Evolutionary conservation across 2,329 filamentous ascomycete species (phyloP).

Genomic region (Cordyceps sp.): DNA sequence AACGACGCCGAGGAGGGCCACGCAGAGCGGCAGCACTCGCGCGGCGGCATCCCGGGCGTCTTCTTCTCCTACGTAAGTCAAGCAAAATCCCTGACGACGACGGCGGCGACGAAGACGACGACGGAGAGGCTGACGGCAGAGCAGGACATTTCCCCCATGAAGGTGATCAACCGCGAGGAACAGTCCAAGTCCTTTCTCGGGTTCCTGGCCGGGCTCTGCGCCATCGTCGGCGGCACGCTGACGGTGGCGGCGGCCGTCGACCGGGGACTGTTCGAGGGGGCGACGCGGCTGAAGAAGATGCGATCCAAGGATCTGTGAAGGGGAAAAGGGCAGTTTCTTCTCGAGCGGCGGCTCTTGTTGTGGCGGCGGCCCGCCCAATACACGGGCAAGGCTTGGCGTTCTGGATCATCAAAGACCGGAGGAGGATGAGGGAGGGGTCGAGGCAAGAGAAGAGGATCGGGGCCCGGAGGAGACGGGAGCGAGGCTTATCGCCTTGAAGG

Average conservation of each 20-base stretch:
- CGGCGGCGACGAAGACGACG: too few species aligned
- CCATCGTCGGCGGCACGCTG: slow-evolving; percentile 83
- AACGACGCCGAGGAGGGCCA: slow-evolving; percentile 77
- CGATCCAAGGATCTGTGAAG: slow-evolving; percentile 43
- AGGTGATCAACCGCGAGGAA: slow-evolving; percentile 93
- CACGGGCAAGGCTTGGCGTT: slow-evolving; percentile 6
- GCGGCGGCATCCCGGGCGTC: slow-evolving; percentile 86
- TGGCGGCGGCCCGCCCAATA: too few species aligned
- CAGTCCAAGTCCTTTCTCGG: slow-evolving; percentile 77
- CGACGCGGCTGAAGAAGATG: slow-evolving; percentile 72
- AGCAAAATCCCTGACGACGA: neutral
- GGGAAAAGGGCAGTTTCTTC: too few species aligned
- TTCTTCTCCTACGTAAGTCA: slow-evolving; percentile 87
- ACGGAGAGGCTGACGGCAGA: too few species aligned
- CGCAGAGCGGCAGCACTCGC: slow-evolving; percentile 76
- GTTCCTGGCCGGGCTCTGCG: slow-evolving; percentile 87
- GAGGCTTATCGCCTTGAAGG: too few species aligned
- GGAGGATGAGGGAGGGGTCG: neutral
- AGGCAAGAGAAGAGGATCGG: too few species aligned
- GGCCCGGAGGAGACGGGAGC: too few species aligned
- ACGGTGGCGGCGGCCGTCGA: slow-evolving; percentile 93
- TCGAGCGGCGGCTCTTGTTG: too few species aligned
- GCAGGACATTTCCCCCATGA: slow-evolving; percentile 97
- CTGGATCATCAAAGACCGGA: slow-evolving; percentile 1
- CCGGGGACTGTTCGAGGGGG: slow-evolving; percentile 79